phyloP scores from a whole-genome alignment of 495 filamentous ascomycete species.

The Penicillium alfredii region DNA sequence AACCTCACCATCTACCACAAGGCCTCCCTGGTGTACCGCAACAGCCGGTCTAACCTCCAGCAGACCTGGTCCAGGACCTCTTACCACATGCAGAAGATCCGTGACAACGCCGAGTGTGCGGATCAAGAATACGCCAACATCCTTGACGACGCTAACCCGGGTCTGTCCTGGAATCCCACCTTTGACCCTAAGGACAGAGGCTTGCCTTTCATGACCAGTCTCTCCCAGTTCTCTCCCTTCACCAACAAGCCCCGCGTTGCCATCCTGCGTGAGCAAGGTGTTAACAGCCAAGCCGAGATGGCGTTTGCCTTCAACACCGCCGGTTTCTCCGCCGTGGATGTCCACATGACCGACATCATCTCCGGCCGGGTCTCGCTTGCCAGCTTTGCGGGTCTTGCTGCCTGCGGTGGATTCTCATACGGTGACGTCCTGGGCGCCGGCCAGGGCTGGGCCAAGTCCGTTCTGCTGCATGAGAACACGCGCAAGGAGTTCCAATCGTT shows the following conservation, averaged over 20 bases:
- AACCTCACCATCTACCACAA: conserved; percentile 69
- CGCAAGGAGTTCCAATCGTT: conserved; percentile 74
- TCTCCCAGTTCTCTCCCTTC: conserved; percentile 57
- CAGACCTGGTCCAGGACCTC: conserved; percentile 86
- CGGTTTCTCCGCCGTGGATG: conserved; percentile 85
- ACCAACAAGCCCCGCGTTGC: conserved; percentile 76
- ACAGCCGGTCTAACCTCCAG: conserved; percentile 68
- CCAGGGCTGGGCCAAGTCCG: conserved; percentile 93
- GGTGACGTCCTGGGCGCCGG: conserved; percentile 95
- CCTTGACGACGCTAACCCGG: conserved; percentile 69
- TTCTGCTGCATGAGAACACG: conserved; percentile 73
- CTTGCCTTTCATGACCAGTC: conserved; percentile 59
- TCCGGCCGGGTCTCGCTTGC: conserved; percentile 66
- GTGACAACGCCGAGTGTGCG: conserved; percentile 84
- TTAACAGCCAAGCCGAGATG: conserved; percentile 95
- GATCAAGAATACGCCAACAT: conserved; percentile 79
- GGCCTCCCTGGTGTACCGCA: conserved; percentile 57
- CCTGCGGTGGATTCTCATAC: conserved; percentile 95
- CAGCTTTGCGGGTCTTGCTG: conserved; percentile 80
- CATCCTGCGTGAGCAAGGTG: conserved; percentile 90
- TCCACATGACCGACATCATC: conserved; percentile 96
- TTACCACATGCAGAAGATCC: conserved; percentile 80
- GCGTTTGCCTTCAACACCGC: conserved; percentile 91
- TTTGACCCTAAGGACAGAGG: conserved; percentile 77
- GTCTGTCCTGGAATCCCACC: conserved; percentile 76